Base-by-base conservation (phyloP, 75 land plant species). In the Picea sitchensis region DNA sequence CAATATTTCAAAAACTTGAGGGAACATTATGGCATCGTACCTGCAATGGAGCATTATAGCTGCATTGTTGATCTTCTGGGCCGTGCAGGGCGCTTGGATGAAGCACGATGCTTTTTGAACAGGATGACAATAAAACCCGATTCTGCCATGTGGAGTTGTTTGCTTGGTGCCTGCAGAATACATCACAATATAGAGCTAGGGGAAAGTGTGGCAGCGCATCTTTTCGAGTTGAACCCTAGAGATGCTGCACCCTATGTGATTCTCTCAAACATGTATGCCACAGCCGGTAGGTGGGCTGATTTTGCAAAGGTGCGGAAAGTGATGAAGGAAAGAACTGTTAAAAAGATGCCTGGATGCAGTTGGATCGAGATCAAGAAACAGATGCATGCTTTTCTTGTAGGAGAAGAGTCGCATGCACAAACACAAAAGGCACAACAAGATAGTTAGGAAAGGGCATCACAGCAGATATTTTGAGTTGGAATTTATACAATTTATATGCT, bases 61-160 rank as follows among this genome's bases (percentile, higher is more conserved):
- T 80, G 85, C 62, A 64, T 84, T 32, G 78, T 84, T 57, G 82
- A 84, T 76, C 34, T 84, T 14, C 79, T 84, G 47, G 82, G 78
- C 8, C 82, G 85, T 38, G 77, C 85, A 18, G 82, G 82, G 15
- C 82, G 64, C 65, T 60, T 84, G 21, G 82, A 84, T 59, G 64
- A 75, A 30, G 85, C 82, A 59, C 36, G n/a, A n/a, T 32, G 30
- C 56, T 63, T 84, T 54, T 76, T 80, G 31, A 41, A 71, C 23
- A 56, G 54, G 1, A 60, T 80, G 73, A 73, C 82, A 23, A 56
- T 80, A 7, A 41, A 84, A 65, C 82, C 85, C 30, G 80, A 56
- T 44, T 64, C 65, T 76, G 41, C 67, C 54, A 59, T 80, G 59
- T 80, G 82, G 85, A 64, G 77, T 63, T 68, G 82, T 9, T 34